Conservation (phyloP, 805 yeast genomes). For the Wickerhamiella domercqiae region DNA sequence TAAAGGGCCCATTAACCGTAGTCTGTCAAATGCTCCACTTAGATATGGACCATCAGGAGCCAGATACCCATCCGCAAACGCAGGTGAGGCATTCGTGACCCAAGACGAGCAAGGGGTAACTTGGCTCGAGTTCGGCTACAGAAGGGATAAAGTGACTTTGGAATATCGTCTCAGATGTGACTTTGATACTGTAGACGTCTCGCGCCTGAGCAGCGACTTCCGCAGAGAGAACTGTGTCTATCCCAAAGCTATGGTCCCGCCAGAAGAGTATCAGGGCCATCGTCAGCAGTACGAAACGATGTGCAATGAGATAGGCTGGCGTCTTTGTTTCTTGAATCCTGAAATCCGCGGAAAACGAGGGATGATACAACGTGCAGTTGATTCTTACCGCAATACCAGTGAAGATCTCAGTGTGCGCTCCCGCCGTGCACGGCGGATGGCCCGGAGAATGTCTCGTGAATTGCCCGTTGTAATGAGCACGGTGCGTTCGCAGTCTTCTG, state of each 20-base stretch:
- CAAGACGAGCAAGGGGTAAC: constrained; percentile 12
- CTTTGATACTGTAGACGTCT: constrained; percentile 19
- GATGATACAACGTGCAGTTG: constrained; percentile 37
- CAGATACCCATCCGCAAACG: too few relatives aligned
- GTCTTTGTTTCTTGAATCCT: constrained; percentile 30
- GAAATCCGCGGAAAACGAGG: constrained; percentile 32
- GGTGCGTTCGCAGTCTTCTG: neutral
- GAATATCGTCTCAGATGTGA: constrained; percentile 24
- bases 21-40: too few relatives aligned
- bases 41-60: too few relatives aligned
- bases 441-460: constrained; percentile 4
- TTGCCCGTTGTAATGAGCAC: neutral
- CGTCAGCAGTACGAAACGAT: constrained; percentile 32
- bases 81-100: too few relatives aligned
- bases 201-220: constrained; percentile 23
- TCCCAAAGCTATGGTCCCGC: constrained; percentile 33
- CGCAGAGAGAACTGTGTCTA: constrained; percentile 31
- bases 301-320: constrained; percentile 37
- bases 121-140: constrained; percentile 24
- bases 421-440: constrained; percentile 30
- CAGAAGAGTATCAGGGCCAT: constrained; percentile 30
- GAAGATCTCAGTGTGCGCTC: constrained; percentile 28
- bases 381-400: constrained; percentile 36
- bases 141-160: constrained; percentile 20
- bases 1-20: too few relatives aligned